phyloP scores from a whole-genome alignment of 78 protist species.

The Creolimax fragrantissima region DNA sequence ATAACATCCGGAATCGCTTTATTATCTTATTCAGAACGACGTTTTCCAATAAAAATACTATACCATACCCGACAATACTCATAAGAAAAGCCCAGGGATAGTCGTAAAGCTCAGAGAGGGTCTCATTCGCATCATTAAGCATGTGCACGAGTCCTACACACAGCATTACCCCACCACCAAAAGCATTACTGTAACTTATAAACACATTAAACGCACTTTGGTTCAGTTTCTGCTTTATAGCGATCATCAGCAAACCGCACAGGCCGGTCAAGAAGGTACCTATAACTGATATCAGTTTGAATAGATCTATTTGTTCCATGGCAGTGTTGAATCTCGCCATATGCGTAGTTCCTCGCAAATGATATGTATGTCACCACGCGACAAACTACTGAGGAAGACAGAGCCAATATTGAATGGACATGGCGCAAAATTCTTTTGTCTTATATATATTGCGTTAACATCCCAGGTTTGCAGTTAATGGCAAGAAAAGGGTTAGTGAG shows the following conservation, averaged over 20 bases:
- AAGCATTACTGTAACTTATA: background rate
- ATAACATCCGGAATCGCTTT: background rate
- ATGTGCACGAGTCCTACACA: conserved; percentile 30
- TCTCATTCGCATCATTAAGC: background rate
- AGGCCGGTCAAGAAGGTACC: conserved; percentile 19
- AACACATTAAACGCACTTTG: background rate
- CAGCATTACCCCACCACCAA: background rate
- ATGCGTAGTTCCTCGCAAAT: too few species aligned
- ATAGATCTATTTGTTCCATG: background rate
- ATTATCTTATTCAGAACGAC: background rate
- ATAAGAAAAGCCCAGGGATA: conserved; percentile 15
- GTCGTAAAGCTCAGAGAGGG: background rate
- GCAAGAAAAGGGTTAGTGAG: too few species aligned
- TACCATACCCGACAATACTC: conserved; percentile 1
- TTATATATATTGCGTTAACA: too few species aligned
- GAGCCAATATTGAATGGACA: too few species aligned
- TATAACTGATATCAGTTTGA: background rate
- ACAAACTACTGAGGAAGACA: too few species aligned
- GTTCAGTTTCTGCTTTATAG: background rate
- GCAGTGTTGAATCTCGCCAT: too few species aligned
- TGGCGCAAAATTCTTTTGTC: too few species aligned
- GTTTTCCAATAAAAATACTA: conserved; percentile 1
- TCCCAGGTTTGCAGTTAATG: too few species aligned
- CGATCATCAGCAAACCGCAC: background rate
- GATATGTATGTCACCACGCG: too few species aligned